Evolutionary conservation across 73 alveolate species (phyloP).

Genomic region (Tetrahymena malaccensis): DNA sequence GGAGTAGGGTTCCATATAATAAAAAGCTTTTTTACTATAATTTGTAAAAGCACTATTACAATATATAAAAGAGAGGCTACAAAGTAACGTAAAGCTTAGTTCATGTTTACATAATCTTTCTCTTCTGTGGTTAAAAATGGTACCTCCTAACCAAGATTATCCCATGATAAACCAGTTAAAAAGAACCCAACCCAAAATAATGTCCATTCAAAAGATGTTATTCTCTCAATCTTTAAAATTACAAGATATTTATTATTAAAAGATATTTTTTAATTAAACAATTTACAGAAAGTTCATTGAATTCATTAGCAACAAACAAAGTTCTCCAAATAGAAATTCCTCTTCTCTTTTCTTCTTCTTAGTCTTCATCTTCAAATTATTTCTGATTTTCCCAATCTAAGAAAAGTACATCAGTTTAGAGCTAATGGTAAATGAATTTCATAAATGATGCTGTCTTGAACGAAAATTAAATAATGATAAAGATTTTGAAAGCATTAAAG

Average conservation of each 20-base stretch:
- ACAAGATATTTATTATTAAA: not conserved
- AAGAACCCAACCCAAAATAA: conserved; percentile 49
- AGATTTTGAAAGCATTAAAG: conserved; percentile 60
- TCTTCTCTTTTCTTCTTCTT: conserved; percentile 5
- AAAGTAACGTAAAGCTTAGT: conserved; percentile 67
- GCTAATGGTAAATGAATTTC: conserved; percentile 54
- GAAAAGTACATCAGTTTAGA: conserved; percentile 66
- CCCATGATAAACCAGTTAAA: conserved; percentile 59
- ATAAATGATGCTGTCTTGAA: conserved; percentile 56
- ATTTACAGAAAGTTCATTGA: conserved; percentile 65
- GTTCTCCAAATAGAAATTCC: conserved; percentile 84
- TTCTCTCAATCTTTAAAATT: conserved; percentile 29
- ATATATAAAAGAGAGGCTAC: conserved; percentile 59
- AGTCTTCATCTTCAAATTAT: conserved; percentile 35
- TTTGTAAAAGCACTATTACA: conserved; percentile 63
- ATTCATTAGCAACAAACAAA: conserved; percentile 85
- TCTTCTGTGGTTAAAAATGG: conserved; percentile 32
- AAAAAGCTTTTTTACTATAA: conserved; percentile 58
- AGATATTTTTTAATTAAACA: not conserved
- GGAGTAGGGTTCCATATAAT: conserved; percentile 66
- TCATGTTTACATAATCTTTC: conserved; percentile 37
- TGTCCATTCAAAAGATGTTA: conserved; percentile 61
- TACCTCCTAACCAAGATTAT: conserved; percentile 37
- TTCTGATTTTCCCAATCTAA: conserved; percentile 92
- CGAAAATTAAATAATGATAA: conserved; percentile 65